Evolutionary conservation across 2,329 filamentous ascomycete genomes (phyloP), one percentile per base, ranked within the genome.

Genomic region (Colletotrichum sp.): DNA sequence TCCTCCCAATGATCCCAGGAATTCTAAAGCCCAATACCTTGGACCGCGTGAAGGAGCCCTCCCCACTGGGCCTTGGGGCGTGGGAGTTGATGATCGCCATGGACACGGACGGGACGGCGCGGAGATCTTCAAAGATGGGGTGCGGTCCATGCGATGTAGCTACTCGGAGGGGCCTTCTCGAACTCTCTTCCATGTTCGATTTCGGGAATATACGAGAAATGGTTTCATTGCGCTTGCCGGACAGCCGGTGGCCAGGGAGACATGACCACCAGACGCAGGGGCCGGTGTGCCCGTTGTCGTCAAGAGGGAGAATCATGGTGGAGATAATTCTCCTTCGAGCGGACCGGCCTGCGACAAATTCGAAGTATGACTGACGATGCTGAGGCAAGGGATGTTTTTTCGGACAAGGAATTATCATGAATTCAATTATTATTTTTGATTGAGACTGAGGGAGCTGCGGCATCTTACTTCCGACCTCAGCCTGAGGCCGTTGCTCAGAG

Each of bases 261-360:
- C n/a, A 7, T 10, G 12, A 7, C 44, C 2, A 21, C n/a, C n/a
- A n/a, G n/a, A n/a, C 3, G 6, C 44, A 52, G n/a, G 44, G 44
- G 0, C 0, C 0, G n/a, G n/a, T 21, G 44, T 52, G 10, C 3
- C 44, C 10, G 4, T 0, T 52, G 1, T 13, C 3, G 1, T 52
- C n/a, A 21, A 10, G n/a, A 49, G n/a, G 44, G 10, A 52, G 44
- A 1, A 21, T 13, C n/a, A 7, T 21, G 4, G 10, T 21, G 2
- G n/a, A 21, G n/a, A 21, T 44, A 7, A 13, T 4, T 21, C n/a
- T 0, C 44, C 6, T 13, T 7, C n/a, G 12, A 3, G n/a, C n/a
- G n/a, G 12, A 10, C 44, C n/a, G 18, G 9, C 9, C 39, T 44
- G 39, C 39, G 39, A n/a, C 39, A n/a, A n/a, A 5, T 21, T 2